Evolutionary conservation across 2,329 filamentous ascomycete species (phyloP), one percentile per base, ranked within the genome.

Genomic region (Sporothrix globosa): DNA sequence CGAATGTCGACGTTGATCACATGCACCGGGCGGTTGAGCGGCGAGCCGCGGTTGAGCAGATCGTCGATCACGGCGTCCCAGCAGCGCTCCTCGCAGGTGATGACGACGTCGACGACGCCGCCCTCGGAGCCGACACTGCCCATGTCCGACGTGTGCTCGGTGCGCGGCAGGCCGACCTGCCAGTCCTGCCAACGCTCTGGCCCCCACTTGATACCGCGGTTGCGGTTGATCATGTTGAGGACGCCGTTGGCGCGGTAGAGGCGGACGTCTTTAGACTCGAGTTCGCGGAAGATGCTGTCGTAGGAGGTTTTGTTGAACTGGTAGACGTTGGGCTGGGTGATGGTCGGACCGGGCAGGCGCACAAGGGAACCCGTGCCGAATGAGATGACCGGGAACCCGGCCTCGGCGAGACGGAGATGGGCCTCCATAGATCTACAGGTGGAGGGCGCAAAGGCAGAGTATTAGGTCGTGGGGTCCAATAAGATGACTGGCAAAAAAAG

Each of bases 1-100:
- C 92, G 95, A 77, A 99, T 99, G 79, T 99, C 96, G 69, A 99
- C 91, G 76, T 99, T 99, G 84, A 99, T 97, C 70, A 99, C 92
- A 78, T 99, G 96, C 0, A 99, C 96, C 0, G 96, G 94, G 2
- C 93, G 85, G 79, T 99, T 99, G 70, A 99, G 84, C 3, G 92
- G 91, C 0, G 91, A 89, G 9, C 95, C 96, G 73, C 96, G 88
- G 76, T 89, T 92, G 73, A 97, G 88, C 68, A 99, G 84, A 79
- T 99, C 95, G 76, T 99, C 96, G 13, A 99, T 87, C 46, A 99
- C 96, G 4, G 96, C 94, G 80, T 99, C 96, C 93, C 96, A 99
- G 79, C 96, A 99, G 72, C 96, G 86, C 81, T 99, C 96, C 80
- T 99, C 96, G 78, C 96, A 99, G 0, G 96, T 99, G 75, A 99